Evolutionary conservation across 805 yeast species (phyloP).

Genomic region (Spathaspora boniae): DNA sequence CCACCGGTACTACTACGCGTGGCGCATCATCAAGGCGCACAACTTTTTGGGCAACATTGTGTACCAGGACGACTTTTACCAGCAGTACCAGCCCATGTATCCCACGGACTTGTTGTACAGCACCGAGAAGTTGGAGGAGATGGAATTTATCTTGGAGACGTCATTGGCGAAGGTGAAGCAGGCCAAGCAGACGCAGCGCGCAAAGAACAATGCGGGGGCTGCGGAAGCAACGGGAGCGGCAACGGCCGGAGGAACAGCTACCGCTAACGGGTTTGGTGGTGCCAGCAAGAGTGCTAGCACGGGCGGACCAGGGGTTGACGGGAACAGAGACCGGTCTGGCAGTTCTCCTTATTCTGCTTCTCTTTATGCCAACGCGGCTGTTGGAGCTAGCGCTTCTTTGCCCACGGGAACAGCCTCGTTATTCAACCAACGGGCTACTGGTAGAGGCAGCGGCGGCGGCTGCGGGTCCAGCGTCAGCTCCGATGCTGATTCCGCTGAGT

Average conservation of each 20-base stretch:
- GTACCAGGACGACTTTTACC: slow-evolving; percentile 20
- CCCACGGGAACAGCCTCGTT: too few relatives aligned
- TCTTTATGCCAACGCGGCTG: not conserved
- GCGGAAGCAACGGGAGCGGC: not conserved
- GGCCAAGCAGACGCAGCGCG: slow-evolving; percentile 2
- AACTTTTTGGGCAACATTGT: slow-evolving; percentile 36
- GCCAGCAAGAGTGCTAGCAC: not conserved
- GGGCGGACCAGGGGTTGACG: too few relatives aligned
- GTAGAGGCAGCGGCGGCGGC: too few relatives aligned
- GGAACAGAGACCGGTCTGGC: too few relatives aligned
- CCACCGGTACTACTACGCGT: slow-evolving; percentile 60
- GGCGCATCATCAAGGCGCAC: slow-evolving; percentile 63
- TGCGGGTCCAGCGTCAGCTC: slow-evolving; percentile 6
- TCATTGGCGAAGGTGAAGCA: slow-evolving; percentile 15
- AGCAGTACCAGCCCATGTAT: slow-evolving; percentile 7
- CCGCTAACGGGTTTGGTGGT: too few relatives aligned
- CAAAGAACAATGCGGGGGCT: not conserved
- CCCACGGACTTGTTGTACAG: slow-evolving; percentile 8
- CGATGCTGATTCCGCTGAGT: slow-evolving; percentile 8
- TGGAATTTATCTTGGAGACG: slow-evolving; percentile 19
- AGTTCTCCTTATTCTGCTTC: too few relatives aligned
- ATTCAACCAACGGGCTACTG: too few relatives aligned
- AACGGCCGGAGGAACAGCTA: too few relatives aligned
- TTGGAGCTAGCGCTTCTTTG: too few relatives aligned
- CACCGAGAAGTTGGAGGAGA: slow-evolving; percentile 18